A percentile compares a stretch with the other conserved stretches of the same genome.
These are phyloP conservation scores for Termitomyces sp. DNA, from an alignment of 768 basidiomycete genomes.

Conservation along the genomic window DNA sequence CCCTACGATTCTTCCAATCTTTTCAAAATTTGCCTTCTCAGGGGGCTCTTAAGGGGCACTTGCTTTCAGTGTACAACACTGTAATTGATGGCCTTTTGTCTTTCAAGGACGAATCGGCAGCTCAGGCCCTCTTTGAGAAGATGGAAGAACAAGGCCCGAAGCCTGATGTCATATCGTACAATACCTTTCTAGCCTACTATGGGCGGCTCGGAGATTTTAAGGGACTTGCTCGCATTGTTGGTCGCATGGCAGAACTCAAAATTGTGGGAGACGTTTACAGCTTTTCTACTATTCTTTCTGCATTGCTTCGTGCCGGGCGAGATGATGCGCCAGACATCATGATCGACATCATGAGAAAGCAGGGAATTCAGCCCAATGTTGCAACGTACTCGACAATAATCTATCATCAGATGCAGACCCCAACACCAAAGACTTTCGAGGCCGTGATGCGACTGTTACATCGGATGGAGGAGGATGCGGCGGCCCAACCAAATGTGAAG, in stretches of 20 bases:
- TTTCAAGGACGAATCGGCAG: constrained; percentile 33
- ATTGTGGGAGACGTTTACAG: constrained; percentile 77
- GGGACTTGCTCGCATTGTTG: constrained; percentile 52
- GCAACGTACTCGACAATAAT: constrained; percentile 80
- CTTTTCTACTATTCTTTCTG: constrained; percentile 81
- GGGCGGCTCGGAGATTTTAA: constrained; percentile 59
- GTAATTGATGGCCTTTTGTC: constrained; percentile 63
- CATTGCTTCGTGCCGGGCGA: constrained; percentile 64
- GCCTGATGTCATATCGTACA: constrained; percentile 75
- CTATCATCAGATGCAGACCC: constrained; percentile 59
- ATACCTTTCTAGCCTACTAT: constrained; percentile 72
- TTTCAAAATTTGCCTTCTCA: constrained; percentile 37
- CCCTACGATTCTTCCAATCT: constrained; percentile 42
- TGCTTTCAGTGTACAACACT: constrained; percentile 63
- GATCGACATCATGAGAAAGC: constrained; percentile 68
- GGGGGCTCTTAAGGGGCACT: constrained; percentile 17
- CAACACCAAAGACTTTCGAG: constrained; percentile 45
- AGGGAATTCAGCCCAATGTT: constrained; percentile 69
- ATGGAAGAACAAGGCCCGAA: constrained; percentile 49
- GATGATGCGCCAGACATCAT: constrained; percentile 62
- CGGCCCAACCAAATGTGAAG: constrained; percentile 60
- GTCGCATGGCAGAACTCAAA: constrained; percentile 45
- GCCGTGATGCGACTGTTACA: constrained; percentile 67
- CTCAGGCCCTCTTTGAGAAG: constrained; percentile 33
- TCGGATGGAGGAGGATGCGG: constrained; percentile 63